A percentile compares a stretch with the other conserved stretches of the same genome.
phyloP scores from a whole-genome alignment of 2,329 filamentous ascomycete genomes.

The Blastomyces percursus region DNA sequence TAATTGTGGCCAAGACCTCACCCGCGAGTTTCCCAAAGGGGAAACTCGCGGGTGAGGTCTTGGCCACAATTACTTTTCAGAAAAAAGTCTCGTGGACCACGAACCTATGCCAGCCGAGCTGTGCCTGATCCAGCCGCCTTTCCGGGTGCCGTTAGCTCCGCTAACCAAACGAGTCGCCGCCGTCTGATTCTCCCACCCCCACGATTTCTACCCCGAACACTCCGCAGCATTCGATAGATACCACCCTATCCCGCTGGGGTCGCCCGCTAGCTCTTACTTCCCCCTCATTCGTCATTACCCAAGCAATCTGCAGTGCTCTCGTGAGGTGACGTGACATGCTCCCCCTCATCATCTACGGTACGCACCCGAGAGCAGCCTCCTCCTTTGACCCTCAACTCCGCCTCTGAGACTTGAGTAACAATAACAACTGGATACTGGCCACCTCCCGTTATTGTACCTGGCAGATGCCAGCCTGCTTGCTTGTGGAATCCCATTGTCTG shows the following conservation, averaged over 20 bases:
- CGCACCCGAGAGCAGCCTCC: not conserved
- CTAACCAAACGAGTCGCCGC: not conserved
- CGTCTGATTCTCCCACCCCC: not conserved
- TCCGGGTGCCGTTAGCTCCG: not conserved
- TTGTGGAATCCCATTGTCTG: not conserved
- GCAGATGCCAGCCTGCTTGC: slow-evolving; percentile 1
- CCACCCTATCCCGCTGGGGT: not conserved
- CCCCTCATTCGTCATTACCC: slow-evolving; percentile 5
- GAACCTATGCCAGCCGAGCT: not conserved
- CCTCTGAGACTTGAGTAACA: not conserved
- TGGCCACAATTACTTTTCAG: too few species aligned
- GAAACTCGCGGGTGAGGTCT: too few species aligned
- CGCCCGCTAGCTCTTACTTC: not conserved
- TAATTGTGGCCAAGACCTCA: too few species aligned
- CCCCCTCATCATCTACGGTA: not conserved
- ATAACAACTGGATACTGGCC: slow-evolving; percentile 1
- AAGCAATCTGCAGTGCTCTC: not conserved
- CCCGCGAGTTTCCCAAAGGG: too few species aligned
- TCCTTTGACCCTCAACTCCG: not conserved
- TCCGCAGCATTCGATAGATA: not conserved
- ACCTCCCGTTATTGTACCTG: not conserved
- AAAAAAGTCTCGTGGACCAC: too few species aligned
- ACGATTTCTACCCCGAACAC: not conserved
- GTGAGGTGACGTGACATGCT: not conserved
- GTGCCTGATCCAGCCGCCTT: not conserved